Evolutionary conservation across 2,329 filamentous ascomycete species (phyloP), one percentile per base, ranked within the genome.

Genomic region (Sarocladiaceae sp.): DNA sequence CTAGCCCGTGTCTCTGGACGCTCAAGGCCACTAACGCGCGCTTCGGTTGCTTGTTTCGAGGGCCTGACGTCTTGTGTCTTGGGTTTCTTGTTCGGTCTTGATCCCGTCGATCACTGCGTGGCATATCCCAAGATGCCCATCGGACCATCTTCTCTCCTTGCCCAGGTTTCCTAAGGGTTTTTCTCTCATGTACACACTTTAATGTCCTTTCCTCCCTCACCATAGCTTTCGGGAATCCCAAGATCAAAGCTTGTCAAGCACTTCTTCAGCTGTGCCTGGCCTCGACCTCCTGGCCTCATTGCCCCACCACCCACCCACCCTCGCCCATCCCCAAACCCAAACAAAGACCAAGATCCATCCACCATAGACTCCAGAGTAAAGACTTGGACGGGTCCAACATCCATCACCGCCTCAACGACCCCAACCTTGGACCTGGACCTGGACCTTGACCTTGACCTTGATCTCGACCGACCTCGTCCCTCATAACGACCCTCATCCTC

Each of bases 61-160:
- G 23, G 37, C 37, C 37, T 41, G 37, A 41, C 37, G 37, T 29
- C 37, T 41, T 41, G 37, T 41, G 37, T 41, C 37, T 41, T 41
- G 37, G 23, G 29, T 41, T 24, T 41, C 10, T 18, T 27, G 37
- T 27, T n/a, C n/a, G n/a, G n/a, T 41, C 37, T 9, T 26, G 20
- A 35, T 20, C 33, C 33, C 19, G 33, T 15, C 31, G 16, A 15
- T 9, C 7, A 10, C 6, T 15, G 33, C 21, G n/a, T n/a, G n/a
- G n/a, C n/a, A n/a, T n/a, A n/a, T n/a, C n/a, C n/a, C n/a, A n/a
- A n/a, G 37, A 41, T 29, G 19, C 37, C 6, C 4, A 18, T n/a
- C 23, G n/a, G 29, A 29, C 37, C 37, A 24, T 15, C 34, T 11
- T 39, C 15, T 9, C 6, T 39, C 19, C 10, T 26, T 39, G n/a